Evolutionary conservation across 2,329 filamentous ascomycete genomes (phyloP).

Genomic region (Diaporthe eres): DNA sequence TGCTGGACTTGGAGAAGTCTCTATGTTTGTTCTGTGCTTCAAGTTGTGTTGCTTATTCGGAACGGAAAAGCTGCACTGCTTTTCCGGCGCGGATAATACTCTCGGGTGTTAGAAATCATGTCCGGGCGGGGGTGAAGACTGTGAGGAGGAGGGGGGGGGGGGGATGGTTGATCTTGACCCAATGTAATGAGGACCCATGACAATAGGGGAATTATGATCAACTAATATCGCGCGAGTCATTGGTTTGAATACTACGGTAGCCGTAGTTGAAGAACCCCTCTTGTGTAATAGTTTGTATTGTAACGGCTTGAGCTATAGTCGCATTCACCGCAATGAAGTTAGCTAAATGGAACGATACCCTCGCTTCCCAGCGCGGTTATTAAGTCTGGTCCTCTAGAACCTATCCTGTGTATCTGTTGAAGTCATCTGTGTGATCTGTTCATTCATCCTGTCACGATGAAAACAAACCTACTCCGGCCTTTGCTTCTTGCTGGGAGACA

Average conservation of each 20-base stretch:
- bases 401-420: neutral
- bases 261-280: neutral
- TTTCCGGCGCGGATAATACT: neutral
- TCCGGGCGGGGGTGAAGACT: neutral
- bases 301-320: neutral
- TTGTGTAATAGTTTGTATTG: neutral
- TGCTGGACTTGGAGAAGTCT: neutral
- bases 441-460: neutral
- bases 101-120: neutral
- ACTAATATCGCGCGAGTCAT: conserved; percentile 1
- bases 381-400: neutral
- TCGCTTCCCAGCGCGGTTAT: neutral
- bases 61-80: neutral
- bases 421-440: neutral
- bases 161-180: neutral
- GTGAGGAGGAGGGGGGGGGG: too few relatives aligned
- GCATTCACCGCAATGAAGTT: neutral
- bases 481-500: conserved; percentile 4
- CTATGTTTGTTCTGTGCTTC: neutral
- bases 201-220: neutral
- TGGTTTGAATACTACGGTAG: neutral
- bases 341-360: neutral
- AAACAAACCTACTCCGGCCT: neutral
- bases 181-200: neutral
- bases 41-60: neutral